phyloP scores from a whole-genome alignment of 2,329 filamentous ascomycete genomes.

The Magnaporthiopsis rhizophila region DNA sequence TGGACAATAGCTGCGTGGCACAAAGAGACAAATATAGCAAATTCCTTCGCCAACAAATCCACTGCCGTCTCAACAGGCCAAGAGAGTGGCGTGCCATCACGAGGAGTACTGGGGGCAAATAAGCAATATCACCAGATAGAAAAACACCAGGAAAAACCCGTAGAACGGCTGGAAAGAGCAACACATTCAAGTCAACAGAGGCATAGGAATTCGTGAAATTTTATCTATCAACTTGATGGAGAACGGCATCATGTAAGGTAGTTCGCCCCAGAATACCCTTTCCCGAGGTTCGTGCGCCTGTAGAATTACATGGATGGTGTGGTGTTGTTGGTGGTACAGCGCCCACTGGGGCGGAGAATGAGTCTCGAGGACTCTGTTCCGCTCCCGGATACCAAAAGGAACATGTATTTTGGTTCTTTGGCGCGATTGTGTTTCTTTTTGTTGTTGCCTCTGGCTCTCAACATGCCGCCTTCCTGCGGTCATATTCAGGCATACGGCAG shows the following conservation, averaged over 20 bases:
- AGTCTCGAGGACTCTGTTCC: background rate
- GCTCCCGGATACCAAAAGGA: background rate
- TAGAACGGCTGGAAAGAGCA: background rate
- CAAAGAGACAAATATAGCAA: no score
- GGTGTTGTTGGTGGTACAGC: background rate
- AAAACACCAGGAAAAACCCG: background rate
- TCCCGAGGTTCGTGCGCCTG: background rate
- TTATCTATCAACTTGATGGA: background rate
- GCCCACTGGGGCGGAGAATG: no score
- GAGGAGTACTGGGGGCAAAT: background rate
- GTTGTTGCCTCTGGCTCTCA: background rate
- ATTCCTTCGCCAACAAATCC: no score
- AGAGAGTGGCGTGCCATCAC: no score
- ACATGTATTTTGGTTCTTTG: background rate
- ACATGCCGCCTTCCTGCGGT: background rate
- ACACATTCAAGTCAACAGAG: background rate
- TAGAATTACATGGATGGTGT: background rate
- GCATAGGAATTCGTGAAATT: background rate
- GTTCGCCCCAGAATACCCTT: background rate
- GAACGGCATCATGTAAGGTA: background rate
- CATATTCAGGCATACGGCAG: slow-evolving; percentile 28
- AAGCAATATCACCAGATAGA: background rate
- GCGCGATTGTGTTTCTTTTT: background rate
- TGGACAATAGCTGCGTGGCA: no score
- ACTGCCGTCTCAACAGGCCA: no score